phyloP scores from a whole-genome alignment of 345 rosid genomes.

The Pelargonium nanum region DNA sequence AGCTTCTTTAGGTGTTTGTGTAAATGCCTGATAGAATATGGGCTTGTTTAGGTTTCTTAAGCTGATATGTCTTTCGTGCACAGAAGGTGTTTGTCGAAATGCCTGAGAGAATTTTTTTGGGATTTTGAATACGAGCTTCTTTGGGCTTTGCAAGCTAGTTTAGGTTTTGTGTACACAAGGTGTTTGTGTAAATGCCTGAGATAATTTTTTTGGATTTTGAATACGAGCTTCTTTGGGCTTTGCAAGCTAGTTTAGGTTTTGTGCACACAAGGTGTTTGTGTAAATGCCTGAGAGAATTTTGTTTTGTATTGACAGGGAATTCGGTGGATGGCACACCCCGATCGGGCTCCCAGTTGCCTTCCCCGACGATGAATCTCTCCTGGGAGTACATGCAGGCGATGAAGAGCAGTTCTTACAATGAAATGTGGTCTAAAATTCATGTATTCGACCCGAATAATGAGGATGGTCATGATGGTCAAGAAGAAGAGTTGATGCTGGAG shows the following conservation, averaged over 20 bases:
- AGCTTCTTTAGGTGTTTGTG: neutral
- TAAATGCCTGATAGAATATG: neutral
- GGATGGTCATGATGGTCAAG: slow-evolving; percentile 12
- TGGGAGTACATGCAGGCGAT: slow-evolving; percentile 37
- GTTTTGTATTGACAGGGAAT: slow-evolving; percentile 16
- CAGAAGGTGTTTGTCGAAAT: neutral
- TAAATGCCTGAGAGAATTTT: slow-evolving; percentile 29
- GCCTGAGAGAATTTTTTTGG: no score
- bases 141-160: no score
- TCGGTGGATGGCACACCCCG: slow-evolving; percentile 35
- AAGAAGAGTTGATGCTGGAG: slow-evolving; percentile 22
- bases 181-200: neutral
- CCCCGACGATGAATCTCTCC: slow-evolving; percentile 41
- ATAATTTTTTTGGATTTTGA: neutral
- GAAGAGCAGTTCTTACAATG: slow-evolving; percentile 51
- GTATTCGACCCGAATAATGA: slow-evolving; percentile 3
- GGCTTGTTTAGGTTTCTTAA: no score
- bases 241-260: no score
- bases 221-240: no score
- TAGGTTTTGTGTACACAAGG: neutral
- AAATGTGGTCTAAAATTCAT: slow-evolving; percentile 42
- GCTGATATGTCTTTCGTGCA: neutral
- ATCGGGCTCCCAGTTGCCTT: slow-evolving; percentile 19
- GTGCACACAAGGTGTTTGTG: slow-evolving; percentile 9
- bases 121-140: no score